phyloP scores from a whole-genome alignment of 768 basidiomycete genomes.

The Tephrocybe sp. region DNA sequence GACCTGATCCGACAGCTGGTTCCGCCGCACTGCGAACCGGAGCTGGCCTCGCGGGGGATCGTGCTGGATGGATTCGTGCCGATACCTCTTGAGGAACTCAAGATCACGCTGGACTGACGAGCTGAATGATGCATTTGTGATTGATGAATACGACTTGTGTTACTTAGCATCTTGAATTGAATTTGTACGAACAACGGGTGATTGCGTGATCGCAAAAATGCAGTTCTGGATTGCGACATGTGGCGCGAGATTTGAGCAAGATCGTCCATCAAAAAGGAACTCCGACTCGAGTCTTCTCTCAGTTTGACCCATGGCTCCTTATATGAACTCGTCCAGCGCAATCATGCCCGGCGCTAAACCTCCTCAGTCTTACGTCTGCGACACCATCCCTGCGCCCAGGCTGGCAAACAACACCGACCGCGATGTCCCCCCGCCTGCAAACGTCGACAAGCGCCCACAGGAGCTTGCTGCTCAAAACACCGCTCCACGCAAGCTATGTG shows the following conservation, averaged over 20 bases:
- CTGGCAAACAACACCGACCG: constrained; percentile 33
- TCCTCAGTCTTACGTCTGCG: constrained; percentile 55
- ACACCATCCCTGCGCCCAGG: constrained; percentile 67
- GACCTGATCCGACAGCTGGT: constrained; percentile 92
- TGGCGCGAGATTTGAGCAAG: constrained; percentile 36
- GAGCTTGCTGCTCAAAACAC: constrained; percentile 32
- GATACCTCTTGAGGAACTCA: constrained; percentile 95
- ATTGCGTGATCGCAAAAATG: constrained; percentile 6
- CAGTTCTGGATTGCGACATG: constrained; percentile 39
- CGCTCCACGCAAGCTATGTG: constrained; percentile 78
- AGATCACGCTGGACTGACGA: constrained; percentile 87
- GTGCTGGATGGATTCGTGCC: constrained; percentile 91
- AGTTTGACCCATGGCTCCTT: constrained; percentile 3
- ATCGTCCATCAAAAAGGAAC: constrained; percentile 5
- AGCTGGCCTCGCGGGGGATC: constrained; percentile 84
- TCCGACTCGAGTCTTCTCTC: constrained; percentile 8
- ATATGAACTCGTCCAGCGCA: constrained; percentile 11
- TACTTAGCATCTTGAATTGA: constrained; percentile 49
- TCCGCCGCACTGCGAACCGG: constrained; percentile 85
- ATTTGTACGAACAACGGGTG: constrained; percentile 22
- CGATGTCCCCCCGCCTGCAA: neutral
- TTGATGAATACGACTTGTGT: constrained; percentile 4
- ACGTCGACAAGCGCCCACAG: neutral
- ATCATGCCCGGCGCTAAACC: constrained; percentile 22
- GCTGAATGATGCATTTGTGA: constrained; percentile 14